Conservation (phyloP, 176 grass and related monocot species). For the Alloteropsis semialata region DNA sequence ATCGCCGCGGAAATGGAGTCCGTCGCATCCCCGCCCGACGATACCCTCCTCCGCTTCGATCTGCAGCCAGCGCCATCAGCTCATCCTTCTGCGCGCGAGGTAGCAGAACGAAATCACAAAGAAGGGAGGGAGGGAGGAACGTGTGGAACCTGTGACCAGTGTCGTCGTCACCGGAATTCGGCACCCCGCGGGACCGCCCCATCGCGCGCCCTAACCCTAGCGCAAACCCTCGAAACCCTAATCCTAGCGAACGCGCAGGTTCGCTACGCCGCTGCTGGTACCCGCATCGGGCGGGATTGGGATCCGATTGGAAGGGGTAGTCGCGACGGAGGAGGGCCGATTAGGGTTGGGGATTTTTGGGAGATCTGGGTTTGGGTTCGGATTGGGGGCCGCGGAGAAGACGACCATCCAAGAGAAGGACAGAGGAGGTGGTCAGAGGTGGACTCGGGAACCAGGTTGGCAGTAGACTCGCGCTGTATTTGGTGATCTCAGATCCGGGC, state of each 20-base stretch:
- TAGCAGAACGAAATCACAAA: neutral
- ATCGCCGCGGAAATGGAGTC: slow-evolving; percentile 57
- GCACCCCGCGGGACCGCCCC: slow-evolving; percentile 83
- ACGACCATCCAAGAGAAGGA: slow-evolving; percentile 9
- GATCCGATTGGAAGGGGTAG: neutral
- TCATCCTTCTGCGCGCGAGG: neutral
- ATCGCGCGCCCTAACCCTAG: slow-evolving; percentile 61
- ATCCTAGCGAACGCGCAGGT: slow-evolving; percentile 8
- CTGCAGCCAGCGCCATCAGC: slow-evolving; percentile 26
- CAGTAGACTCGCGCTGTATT: neutral
- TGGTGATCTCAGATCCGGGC: neutral
- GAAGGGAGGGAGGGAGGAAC: neutral
- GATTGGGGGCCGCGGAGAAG: slow-evolving; percentile 35
- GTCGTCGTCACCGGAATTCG: slow-evolving; percentile 80
- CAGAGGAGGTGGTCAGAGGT: neutral
- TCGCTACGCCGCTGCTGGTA: slow-evolving; percentile 10
- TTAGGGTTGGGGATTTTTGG: neutral
- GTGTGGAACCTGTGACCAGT: slow-evolving; percentile 68
- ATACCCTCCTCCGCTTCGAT: slow-evolving; percentile 85
- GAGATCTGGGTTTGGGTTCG: neutral
- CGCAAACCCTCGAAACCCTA: slow-evolving; percentile 28
- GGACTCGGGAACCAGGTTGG: neutral
- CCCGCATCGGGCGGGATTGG: slow-evolving; percentile 3
- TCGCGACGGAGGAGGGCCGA: neutral
- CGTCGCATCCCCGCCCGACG: slow-evolving; percentile 66